phyloP scores from a whole-genome alignment of 2,329 filamentous ascomycete genomes.

The Sclerotinia minor region DNA sequence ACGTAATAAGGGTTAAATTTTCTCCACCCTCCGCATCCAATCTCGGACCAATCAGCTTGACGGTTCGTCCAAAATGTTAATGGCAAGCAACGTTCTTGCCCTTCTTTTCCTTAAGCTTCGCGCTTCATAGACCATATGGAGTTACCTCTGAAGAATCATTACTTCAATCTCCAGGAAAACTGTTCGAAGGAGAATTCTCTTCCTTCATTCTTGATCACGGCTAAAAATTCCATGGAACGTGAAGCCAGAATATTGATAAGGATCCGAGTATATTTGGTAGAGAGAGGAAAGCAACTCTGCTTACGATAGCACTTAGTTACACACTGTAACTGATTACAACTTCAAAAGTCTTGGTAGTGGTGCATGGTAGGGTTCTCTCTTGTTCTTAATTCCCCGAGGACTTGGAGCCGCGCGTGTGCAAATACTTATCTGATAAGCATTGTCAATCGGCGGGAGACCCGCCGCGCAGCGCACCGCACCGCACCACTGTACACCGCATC shows the following conservation, averaged over 20 bases:
- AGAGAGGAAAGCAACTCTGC: background rate
- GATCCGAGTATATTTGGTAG: background rate
- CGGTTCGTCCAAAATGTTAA: background rate
- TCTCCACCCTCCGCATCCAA: background rate
- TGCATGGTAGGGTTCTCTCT: background rate
- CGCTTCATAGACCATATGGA: background rate
- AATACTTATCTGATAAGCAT: slow-evolving; percentile 16
- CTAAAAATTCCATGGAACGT: slow-evolving; percentile 2
- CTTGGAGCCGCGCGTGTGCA: background rate
- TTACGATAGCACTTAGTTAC: background rate
- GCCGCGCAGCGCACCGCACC: background rate
- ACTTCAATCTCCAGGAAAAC: background rate
- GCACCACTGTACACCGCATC: slow-evolving; percentile 11
- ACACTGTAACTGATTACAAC: background rate
- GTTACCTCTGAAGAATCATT: background rate
- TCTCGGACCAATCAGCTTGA: background rate
- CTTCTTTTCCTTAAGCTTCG: background rate
- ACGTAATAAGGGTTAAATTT: background rate
- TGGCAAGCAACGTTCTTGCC: background rate
- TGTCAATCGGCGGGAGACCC: slow-evolving; percentile 8
- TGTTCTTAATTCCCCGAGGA: background rate
- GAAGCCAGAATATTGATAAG: background rate
- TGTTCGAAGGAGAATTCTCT: background rate
- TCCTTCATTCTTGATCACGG: background rate
- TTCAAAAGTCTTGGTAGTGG: background rate